Base-by-base conservation (phyloP, 2,329 filamentous ascomycete species). In the Botrytis deweyae region DNA sequence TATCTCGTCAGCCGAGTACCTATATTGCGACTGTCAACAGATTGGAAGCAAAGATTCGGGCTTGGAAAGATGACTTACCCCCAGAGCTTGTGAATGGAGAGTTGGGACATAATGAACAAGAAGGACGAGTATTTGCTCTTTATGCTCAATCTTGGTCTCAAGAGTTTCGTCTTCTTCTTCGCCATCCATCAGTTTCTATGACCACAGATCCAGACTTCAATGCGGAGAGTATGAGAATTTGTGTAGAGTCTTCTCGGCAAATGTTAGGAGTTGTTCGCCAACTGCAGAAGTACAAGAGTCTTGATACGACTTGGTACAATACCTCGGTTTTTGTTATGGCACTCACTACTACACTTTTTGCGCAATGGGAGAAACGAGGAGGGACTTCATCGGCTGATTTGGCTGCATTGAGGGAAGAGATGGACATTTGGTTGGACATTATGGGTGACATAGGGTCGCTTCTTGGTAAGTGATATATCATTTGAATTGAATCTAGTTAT, bases 301-400 rank as follows among this genome's bases (percentile, higher is more conserved):
- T 95, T 6, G 93, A 95, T 79, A 93, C 91, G 1, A 93, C 92
- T 1, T 95, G 92, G 92, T 92, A 93, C 78, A 91, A 91, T 66
- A 86, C 89, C 67, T 90, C 92, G 0, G 87, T 93, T 9, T 93
- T 93, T 79, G 86, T 93, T 20, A 89, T 91, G 62, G 91, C 91
- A 40, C 90, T 93, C 73, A 93, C 94, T 78, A 92, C 91, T 0
- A 90, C 88, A 22, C 83, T 95, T 0, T 93, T 92, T 65, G 88
- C 89, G 2, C 87, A 90, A 72, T 93, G 89, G 84, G 88, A 93
- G 79, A 87, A 90, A 66, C 86, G 91, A 44, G 88, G 88, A 67
- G 85, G 88, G 16, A 88, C 89, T 18, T 89, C 87, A 0, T 82
- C 85, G 0, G 84, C 85, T 2, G 89, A 93, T 73, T 83, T 94